Evolutionary conservation across 139 green algal species (phyloP).

Genomic region (Chlamydomonas sphaeroides): DNA sequence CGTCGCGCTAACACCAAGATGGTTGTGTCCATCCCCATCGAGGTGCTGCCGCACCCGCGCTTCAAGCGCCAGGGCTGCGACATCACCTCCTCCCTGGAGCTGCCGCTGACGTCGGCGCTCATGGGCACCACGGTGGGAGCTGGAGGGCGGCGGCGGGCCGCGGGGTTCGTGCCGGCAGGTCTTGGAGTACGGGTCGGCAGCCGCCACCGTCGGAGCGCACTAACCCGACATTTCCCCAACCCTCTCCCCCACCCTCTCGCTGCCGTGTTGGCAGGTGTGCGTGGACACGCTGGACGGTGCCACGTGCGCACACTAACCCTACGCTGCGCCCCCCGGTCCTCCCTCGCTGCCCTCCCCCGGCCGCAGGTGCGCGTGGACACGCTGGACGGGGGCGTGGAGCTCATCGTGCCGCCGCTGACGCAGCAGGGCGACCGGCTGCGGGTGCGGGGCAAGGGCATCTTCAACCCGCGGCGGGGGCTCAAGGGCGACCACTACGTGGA

Average conservation of each 20-base stretch:
- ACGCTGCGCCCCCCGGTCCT: no score
- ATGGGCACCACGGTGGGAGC: slow-evolving; percentile 38
- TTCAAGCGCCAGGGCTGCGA: slow-evolving; percentile 46
- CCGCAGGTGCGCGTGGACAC: slow-evolving; percentile 40
- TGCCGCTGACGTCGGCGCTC: slow-evolving; percentile 40
- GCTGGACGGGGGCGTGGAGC: slow-evolving; percentile 49
- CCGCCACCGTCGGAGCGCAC: no score
- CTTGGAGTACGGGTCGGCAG: no score
- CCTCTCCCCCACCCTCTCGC: no score
- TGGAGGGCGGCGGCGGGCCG: not conserved
- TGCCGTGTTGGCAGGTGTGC: no score
- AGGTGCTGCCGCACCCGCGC: slow-evolving; percentile 43
- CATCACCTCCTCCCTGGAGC: slow-evolving; percentile 27
- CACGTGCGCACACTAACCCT: no score
- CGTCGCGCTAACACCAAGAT: slow-evolving; percentile 16
- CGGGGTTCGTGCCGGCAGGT: not conserved
- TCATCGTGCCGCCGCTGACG: slow-evolving; percentile 43
- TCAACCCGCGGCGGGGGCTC: slow-evolving; percentile 32
- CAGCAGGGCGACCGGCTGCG: slow-evolving; percentile 76
- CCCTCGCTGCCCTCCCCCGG: no score
- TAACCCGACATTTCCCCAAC: no score
- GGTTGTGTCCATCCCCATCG: slow-evolving; percentile 39
- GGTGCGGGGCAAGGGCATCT: slow-evolving; percentile 72
- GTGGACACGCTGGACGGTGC: no score
- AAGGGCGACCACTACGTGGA: slow-evolving; percentile 76